Evolutionary conservation across 495 filamentous ascomycete species (phyloP), one percentile per base, ranked within the genome.

Genomic region (Penicillium goetzii): DNA sequence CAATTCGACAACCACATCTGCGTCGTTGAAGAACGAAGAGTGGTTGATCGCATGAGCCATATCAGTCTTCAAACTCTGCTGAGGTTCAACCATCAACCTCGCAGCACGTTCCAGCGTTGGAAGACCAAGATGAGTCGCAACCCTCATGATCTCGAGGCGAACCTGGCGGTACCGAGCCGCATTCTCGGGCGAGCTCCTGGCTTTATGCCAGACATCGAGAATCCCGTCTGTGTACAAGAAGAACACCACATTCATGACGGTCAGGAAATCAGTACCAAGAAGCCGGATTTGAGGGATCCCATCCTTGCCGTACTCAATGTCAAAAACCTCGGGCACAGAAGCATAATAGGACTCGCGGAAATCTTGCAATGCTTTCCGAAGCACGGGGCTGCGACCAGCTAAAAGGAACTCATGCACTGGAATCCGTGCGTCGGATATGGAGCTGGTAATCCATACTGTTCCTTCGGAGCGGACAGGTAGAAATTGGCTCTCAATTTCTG

Each of bases 351-450:
- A 67, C 25, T 68, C 65, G 8, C 81, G 78, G 64, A 85, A 83
- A 3, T 83, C 75, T 7, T 77, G 76, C 25, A 97, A 79, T 4
- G 83, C 86, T 19, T 80, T 78, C 58, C 91, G 83, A 43, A 97
- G 68, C 2, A 90, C 76, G 2, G 83, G 76, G 63, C 92, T 97
- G 56, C 95, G 84, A 1, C 86, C 89, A 17, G 85, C 79, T 9
- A 97, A 71, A 47, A 97, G 79, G 73, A 92, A 95, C 53, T 87
- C 85, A 72, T 97, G 94, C n/a, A 90, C 81, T 19, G 95, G 93
- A 34, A 99, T 87, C 41, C 74, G 72, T 33, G 91, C 71, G 12
- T 89, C 84, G 11, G 90, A 90, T 21, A 79, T 70, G 0, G 83
- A 80, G 28, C 85, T 88, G 2, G 84, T 88, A 51, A 83, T 34